Base-by-base conservation (phyloP, 495 filamentous ascomycete genomes). In the Aspergillus biplanus region DNA sequence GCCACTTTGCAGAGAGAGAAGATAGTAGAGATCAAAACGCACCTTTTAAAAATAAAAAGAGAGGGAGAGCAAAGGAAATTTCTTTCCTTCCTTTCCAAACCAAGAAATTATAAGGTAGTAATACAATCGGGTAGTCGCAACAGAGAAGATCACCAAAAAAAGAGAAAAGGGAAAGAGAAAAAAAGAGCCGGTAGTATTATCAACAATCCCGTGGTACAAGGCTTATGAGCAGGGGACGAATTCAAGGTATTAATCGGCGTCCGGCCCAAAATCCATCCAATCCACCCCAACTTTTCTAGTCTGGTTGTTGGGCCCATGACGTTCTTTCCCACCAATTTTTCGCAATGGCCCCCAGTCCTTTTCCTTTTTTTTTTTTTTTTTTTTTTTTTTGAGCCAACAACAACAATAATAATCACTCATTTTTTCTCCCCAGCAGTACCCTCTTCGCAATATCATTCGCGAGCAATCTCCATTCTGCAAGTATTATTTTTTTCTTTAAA, bases 241-340 rank as follows among this genome's bases (percentile, higher is more conserved):
- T 33, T 46, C n/a, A 5, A 33, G 7, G 56, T 48, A 33, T 15
- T 42, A 32, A 34, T 60, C 62, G 62, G 57, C 50, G 52, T 56
- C 62, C 50, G 57, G 62, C 52, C 60, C 59, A 53, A 55, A 56
- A 33, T 54, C 60, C 61, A 57, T 46, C 62, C 21, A 27, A 27
- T 27, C 62, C 62, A 60, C 48, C 56, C 34, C 49, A 15, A n/a
- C 49, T 59, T 33, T 11, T 47, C 15, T 34, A 16, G 33, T 42
- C 33, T 34, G 33, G 34, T 66, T 66, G 64, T 66, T 66, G 64
- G 64, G 64, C 59, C 63, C 63, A 61, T 64, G 35, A 55, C 56
- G 55, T 58, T 55, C 31, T 55, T 62, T 66, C 59, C 64, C 64
- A 66, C 64, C 64, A 66, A 50, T 59, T 66, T 66, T 54, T 55